Conservation (phyloP, 306 rosid species). For the Biancaea sappan region DNA sequence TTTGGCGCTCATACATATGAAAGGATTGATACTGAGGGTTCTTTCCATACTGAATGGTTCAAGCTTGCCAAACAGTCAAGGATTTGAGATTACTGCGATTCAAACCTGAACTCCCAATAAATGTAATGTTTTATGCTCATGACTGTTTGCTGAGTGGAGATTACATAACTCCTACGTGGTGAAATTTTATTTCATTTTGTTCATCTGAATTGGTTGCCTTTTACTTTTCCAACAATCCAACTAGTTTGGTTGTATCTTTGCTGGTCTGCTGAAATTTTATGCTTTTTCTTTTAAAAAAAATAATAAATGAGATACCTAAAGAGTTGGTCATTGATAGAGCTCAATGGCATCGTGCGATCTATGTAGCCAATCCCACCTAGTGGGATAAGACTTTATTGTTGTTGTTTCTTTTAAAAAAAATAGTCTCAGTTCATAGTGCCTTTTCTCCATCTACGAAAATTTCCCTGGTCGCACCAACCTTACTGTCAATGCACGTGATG, state of each 20-base stretch:
- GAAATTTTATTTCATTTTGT: slow-evolving; percentile 38
- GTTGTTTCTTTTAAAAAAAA: no score
- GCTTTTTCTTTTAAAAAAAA: no score
- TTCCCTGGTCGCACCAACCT: slow-evolving; percentile 14
- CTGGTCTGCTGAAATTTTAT: slow-evolving; percentile 29
- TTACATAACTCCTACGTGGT: slow-evolving; percentile 41
- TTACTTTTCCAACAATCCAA: slow-evolving; percentile 30
- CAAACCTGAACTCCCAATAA: slow-evolving; percentile 34
- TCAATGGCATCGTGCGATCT: no score
- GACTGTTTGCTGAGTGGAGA: slow-evolving; percentile 49
- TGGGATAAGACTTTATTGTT: no score
- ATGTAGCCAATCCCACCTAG: no score
- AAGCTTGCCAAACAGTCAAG: slow-evolving; percentile 72
- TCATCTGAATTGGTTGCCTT: slow-evolving; percentile 28
- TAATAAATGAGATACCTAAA: no score
- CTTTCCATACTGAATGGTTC: slow-evolving; percentile 97
- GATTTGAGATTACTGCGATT: slow-evolving; percentile 41
- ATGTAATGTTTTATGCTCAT: slow-evolving; percentile 58
- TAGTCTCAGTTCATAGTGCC: slow-evolving; percentile 21
- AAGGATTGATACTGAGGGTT: slow-evolving; percentile 71
- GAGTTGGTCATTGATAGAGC: no score
- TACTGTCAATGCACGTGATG: not conserved
- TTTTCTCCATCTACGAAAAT: slow-evolving; percentile 29
- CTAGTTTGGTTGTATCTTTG: slow-evolving; percentile 32
- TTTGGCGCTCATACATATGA: slow-evolving; percentile 94